Evolutionary conservation across 441 rosid genomes (phyloP).

Genomic region (Adansonia rubrostipa): DNA sequence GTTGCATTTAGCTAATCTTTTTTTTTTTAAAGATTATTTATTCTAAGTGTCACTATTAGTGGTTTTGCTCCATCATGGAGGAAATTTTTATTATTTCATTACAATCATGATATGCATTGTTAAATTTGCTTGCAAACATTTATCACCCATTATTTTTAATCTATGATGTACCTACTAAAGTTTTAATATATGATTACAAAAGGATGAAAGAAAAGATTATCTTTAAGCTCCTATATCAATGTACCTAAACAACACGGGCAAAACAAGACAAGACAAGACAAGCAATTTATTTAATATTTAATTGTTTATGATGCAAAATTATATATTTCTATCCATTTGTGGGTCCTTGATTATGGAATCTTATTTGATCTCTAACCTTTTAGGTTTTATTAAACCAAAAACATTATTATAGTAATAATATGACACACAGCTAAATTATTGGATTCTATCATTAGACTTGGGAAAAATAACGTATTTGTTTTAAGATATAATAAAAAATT

Average conservation of each 20-base stretch:
- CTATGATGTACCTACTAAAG: constrained; percentile 14
- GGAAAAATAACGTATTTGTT: too few relatives aligned
- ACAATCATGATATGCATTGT: too few relatives aligned
- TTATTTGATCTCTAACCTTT: not conserved
- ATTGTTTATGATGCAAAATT: constrained; percentile 20
- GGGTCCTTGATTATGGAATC: constrained; percentile 14
- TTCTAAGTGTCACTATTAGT: not conserved
- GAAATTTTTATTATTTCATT: not conserved
- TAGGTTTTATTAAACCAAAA: not conserved
- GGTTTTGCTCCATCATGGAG: not conserved
- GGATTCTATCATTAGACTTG: too few relatives aligned
- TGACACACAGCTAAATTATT: not conserved
- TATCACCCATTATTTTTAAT: constrained; percentile 18
- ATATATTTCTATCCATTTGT: constrained; percentile 14
- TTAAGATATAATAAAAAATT: too few relatives aligned
- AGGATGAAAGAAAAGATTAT: not conserved
- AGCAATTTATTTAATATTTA: not conserved
- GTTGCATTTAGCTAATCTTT: not conserved
- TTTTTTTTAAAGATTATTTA: not conserved
- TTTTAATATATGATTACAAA: not conserved
- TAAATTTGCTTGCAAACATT: not conserved
- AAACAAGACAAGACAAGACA: constrained; percentile 40
- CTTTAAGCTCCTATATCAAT: not conserved
- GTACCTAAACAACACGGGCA: constrained; percentile 27
- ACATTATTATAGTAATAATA: not conserved